Evolutionary conservation across 2,329 filamentous ascomycete genomes (phyloP), one percentile per base, ranked within the genome.

Genomic region (Metarhizium robertsii): DNA sequence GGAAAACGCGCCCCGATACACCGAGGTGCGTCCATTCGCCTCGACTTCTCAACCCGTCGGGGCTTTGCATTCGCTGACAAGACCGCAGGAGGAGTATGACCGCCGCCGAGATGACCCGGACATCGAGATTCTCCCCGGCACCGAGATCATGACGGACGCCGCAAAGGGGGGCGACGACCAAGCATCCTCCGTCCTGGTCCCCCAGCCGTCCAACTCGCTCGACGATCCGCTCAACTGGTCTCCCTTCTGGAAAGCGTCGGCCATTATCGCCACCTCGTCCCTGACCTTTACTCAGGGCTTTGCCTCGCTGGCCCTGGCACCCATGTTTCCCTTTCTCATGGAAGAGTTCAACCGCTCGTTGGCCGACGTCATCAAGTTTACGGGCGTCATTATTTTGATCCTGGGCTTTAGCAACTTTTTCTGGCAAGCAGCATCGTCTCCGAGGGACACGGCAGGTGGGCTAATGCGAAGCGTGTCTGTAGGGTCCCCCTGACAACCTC

Each of bases 1-100:
- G 25, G 25, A 25, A 25, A 25, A 25, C 25, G 25, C 25, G 25
- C 25, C 25, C 25, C 25, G 25, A 25, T 25, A 25, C 25, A 25
- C 25, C 25, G 25, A 25, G 25, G 25, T 25, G 25, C 25, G 3
- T 4, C 25, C 1, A 25, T 25, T 25, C 25, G 25, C 25, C 1
- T 25, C 20, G 20, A 20, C 2, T 20, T 20, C 20, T 25, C 25
- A 25, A 25, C 25, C 4, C 25, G 25, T 25, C 25, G 3, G 25
- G 25, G 1, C 25, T 36, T 3, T 36, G 34, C 5, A 13, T 13
- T 8, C 3, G 8, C 34, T 36, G 1, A 36, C 34, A 36, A 36
- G 34, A 8, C 7, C 13, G 8, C 13, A 40, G 38, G 38, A 62
- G 1, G 56, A 55, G 29, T 65, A 65, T 45, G 55, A 40, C 7